Percentiles rank a stretch among this genome's conserved stretches.
phyloP scores from a whole-genome alignment of 75 land plant species.

The Chamaecyparis obtusa region DNA sequence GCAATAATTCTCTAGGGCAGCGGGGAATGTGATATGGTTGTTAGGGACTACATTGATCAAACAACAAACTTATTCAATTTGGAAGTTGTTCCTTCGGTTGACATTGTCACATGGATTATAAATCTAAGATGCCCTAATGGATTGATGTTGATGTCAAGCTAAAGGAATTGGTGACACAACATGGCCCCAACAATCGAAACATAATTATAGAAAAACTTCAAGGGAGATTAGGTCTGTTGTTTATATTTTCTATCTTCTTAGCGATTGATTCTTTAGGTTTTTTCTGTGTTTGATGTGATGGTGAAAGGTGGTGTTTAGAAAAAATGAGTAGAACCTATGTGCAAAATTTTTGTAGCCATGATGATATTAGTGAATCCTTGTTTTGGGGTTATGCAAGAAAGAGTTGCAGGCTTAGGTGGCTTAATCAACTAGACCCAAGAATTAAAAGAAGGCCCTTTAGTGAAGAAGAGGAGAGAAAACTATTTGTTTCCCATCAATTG shows the following conservation, averaged over 20 bases:
- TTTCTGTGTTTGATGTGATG: background rate
- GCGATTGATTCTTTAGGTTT: background rate
- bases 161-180: slow-evolving; percentile 50
- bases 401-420: slow-evolving; percentile 77
- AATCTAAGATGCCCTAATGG: background rate
- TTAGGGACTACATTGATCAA: background rate
- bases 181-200: slow-evolving; percentile 84
- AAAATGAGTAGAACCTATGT: background rate
- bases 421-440: slow-evolving; percentile 75
- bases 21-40: background rate
- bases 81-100: background rate
- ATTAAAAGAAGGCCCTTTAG: slow-evolving; percentile 68
- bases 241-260: background rate
- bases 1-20: background rate
- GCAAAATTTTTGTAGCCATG: background rate
- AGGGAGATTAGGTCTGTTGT: slow-evolving; percentile 64
- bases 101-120: background rate
- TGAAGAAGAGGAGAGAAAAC: slow-evolving; percentile 70
- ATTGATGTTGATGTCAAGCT: slow-evolving; percentile 45
- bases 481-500: slow-evolving; percentile 60
- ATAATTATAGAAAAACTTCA: slow-evolving; percentile 72
- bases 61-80: background rate
- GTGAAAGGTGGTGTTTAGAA: background rate
- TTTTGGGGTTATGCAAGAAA: slow-evolving; percentile 42
- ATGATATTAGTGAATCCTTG: background rate